A percentile compares a stretch with the other conserved stretches of the same genome.
These are phyloP conservation scores for Macrocystidia cucumis DNA, from an alignment of 1,284 basidiomycete species.

Conservation along the genomic window DNA sequence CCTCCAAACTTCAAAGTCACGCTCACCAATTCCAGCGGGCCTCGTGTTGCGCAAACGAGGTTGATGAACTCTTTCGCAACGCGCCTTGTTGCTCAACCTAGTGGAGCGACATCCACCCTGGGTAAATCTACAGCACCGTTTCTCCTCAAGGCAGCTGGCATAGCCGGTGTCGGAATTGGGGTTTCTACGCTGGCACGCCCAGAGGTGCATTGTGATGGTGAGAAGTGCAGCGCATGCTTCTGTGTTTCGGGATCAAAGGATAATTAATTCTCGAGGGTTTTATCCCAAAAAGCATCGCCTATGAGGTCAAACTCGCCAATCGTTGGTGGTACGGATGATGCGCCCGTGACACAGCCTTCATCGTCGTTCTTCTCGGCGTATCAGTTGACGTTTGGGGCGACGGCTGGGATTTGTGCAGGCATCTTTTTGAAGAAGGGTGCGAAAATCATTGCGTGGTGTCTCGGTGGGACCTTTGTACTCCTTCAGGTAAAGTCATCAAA, in stretches of 20 bases:
- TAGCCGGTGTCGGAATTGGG: slow-evolving; percentile 20
- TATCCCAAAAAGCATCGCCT: too few relatives aligned
- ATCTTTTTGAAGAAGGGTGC: slow-evolving; percentile 94
- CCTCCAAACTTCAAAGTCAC: too few relatives aligned
- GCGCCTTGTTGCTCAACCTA: neutral
- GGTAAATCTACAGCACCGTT: slow-evolving; percentile 3
- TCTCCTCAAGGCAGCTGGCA: neutral
- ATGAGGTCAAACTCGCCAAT: slow-evolving; percentile 5
- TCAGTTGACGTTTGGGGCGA: slow-evolving; percentile 83
- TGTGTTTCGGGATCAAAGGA: too few relatives aligned
- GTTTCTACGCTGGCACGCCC: slow-evolving; percentile 17
- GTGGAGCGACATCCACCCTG: slow-evolving; percentile 4
- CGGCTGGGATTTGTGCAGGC: slow-evolving; percentile 83
- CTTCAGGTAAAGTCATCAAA: slow-evolving; percentile 59
- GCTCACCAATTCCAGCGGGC: slow-evolving; percentile 1
- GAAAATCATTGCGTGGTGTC: slow-evolving; percentile 72
- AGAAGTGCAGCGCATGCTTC: too few relatives aligned
- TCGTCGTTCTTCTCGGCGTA: slow-evolving; percentile 70
- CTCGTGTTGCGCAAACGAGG: neutral
- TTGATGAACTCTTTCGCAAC: neutral
- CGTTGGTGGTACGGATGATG: slow-evolving; percentile 1
- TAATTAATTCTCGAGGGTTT: too few relatives aligned
- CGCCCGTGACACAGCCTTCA: slow-evolving; percentile 43
- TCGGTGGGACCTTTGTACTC: slow-evolving; percentile 83
- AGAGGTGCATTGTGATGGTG: slow-evolving; percentile 30